phyloP scores from a whole-genome alignment of 1,284 basidiomycete genomes.

The Cystobasidiaceae sp. region DNA sequence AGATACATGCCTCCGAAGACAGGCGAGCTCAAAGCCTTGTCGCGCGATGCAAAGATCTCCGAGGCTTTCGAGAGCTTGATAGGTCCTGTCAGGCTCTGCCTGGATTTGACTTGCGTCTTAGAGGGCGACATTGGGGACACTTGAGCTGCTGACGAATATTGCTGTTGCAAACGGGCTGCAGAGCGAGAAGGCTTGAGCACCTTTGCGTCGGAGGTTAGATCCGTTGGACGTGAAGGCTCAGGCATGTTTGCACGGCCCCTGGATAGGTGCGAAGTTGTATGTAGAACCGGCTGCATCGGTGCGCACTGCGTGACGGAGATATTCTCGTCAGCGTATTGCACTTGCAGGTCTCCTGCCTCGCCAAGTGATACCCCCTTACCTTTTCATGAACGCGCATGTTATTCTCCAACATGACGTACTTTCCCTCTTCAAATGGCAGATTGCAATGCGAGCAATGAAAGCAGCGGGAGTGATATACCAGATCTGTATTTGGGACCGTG shows the following conservation, averaged over 20 bases:
- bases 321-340: background rate
- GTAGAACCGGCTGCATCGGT: background rate
- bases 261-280: background rate
- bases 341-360: background rate
- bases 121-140: slow-evolving; percentile 20
- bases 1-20: slow-evolving; percentile 22
- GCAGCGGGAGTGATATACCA: slow-evolving; percentile 7
- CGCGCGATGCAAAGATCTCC: slow-evolving; percentile 22
- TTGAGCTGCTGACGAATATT: slow-evolving; percentile 22
- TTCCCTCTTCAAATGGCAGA: background rate
- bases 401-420: slow-evolving; percentile 7
- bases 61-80: slow-evolving; percentile 25
- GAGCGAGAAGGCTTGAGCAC: slow-evolving; percentile 10
- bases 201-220: background rate
- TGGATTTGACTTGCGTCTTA: slow-evolving; percentile 9
- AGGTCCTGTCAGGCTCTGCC: background rate
- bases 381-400: slow-evolving; percentile 14
- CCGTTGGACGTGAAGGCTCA: background rate
- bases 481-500: background rate
- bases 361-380: background rate
- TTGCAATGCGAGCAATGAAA: slow-evolving; percentile 14
- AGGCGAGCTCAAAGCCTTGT: background rate
- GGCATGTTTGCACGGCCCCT: background rate
- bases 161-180: slow-evolving; percentile 6
- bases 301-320: slow-evolving; percentile 1